These are phyloP conservation scores for Verticillium longisporum DNA, from an alignment of 2,329 filamentous ascomycete species.

Conservation along the genomic window DNA sequence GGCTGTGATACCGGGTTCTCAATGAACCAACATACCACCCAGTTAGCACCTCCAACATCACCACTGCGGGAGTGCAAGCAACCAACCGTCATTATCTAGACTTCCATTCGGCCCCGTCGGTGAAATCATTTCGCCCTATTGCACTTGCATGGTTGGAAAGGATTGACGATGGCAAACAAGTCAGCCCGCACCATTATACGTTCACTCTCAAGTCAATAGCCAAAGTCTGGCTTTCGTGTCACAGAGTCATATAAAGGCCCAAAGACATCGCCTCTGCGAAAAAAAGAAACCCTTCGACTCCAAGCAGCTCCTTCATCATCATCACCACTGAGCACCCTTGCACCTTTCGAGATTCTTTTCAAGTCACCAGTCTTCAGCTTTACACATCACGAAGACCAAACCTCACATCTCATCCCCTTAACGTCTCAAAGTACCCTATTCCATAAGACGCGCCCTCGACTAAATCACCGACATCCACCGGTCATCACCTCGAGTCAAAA, in stretches of 20 bases:
- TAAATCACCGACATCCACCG: no score
- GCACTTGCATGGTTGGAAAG: conserved; percentile 7
- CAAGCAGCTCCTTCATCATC: not conserved
- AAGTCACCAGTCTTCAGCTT: not conserved
- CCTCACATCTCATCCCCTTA: no score
- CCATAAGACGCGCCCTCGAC: no score
- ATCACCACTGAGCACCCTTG: not conserved
- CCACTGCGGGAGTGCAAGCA: conserved; percentile 10
- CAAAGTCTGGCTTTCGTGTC: conserved; percentile 8
- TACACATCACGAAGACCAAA: no score
- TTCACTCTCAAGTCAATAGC: conserved; percentile 11
- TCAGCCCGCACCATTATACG: conserved; percentile 9
- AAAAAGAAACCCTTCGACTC: not conserved
- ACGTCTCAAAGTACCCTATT: no score
- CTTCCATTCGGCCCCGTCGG: conserved; percentile 11
- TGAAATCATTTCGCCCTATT: conserved; percentile 9
- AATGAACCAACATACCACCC: conserved; percentile 8
- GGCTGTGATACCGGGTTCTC: conserved; percentile 6
- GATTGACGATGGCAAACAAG: conserved; percentile 14
- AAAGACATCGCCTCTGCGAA: not conserved
- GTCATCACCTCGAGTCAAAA: not conserved
- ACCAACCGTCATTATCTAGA: conserved; percentile 10
- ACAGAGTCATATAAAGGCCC: conserved; percentile 12
- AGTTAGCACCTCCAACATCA: conserved; percentile 4
- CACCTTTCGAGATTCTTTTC: not conserved